Evolutionary conservation across 257 asterid genomes (phyloP), one percentile per base, ranked within the genome.

Genomic region (Solanum habrochaites): DNA sequence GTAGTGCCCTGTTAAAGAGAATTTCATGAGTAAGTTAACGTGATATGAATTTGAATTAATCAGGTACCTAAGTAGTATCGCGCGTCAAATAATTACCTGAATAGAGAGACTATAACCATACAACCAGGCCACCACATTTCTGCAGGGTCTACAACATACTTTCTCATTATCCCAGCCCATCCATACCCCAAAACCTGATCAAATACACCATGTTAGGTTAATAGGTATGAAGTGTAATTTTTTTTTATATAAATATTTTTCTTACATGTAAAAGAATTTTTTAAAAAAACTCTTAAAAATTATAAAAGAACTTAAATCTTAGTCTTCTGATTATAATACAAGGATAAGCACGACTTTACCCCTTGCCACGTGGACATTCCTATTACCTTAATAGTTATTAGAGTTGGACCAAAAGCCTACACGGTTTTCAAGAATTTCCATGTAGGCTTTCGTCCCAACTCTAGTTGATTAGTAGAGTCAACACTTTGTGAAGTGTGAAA

Each of bases 71-170:
- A 66, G 4, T 6, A 16, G 32, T 67, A 27, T 7, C 5, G 2
- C 18, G 14, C 39, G 14, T 5, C 73, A 25, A 27, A 9, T 23
- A 45, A 3, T 56, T 56, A 80, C 85, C 85, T 80, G 85, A 80
- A 80, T 10, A 80, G 85, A 80, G 85, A 80, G 43, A 80, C 43
- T 80, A 80, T 20, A 47, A 47, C 85, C 85, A 80, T 80, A 47
- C 18, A 47, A 29, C 85, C 85, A 29, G 85, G 85, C 85, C 85
- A 80, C 85, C 85, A 80, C 85, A 80, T 80, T 80, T 80, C 85
- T 9, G 85, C 85, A 29, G 85, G 85, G 18, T 80, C 42, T 80
- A 80, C 85, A 37, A 80, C 85, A 47, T 80, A 80, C 29, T 80
- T 80, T 25, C 67, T 80, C 85, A 80, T 80, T 27, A 80, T 80